These are phyloP conservation scores for Pyracantha coccinea DNA, from an alignment of 331 rosid species.

Conservation along the genomic window DNA sequence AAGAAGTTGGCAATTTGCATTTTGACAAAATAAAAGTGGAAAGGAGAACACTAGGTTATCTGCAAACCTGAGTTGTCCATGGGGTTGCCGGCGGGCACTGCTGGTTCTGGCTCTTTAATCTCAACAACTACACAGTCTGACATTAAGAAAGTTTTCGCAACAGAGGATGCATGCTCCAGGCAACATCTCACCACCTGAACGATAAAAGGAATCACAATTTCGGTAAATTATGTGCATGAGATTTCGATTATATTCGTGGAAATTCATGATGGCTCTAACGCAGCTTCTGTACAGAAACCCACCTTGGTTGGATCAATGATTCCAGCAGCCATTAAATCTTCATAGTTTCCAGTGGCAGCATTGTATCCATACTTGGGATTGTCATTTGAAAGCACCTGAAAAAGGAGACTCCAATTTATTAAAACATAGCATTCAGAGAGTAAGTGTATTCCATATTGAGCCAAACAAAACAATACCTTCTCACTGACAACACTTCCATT, in stretches of 20 bases:
- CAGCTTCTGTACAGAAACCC: not conserved
- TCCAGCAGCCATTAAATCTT: conserved; percentile 96
- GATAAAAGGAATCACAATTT: not conserved
- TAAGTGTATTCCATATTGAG: not conserved
- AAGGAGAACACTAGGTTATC: not conserved
- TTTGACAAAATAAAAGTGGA: not conserved
- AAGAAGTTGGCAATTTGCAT: not conserved
- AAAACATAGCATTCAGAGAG: not conserved
- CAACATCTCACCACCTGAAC: conserved; percentile 96
- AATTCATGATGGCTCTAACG: not conserved
- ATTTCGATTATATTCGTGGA: too few relatives aligned
- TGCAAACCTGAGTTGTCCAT: conserved; percentile 87
- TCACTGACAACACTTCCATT: conserved; percentile 98
- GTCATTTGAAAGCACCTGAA: conserved; percentile 81
- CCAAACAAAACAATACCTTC: conserved; percentile 44
- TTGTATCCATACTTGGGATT: conserved; percentile 73
- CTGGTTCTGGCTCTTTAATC: conserved; percentile 92
- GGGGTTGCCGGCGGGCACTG: conserved; percentile 67
- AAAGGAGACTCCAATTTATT: not conserved
- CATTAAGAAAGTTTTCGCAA: conserved; percentile 95
- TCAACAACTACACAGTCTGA: conserved; percentile 98
- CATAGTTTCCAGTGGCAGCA: conserved; percentile 97
- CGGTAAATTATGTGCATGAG: not conserved
- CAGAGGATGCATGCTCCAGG: conserved; percentile 94
- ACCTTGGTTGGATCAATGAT: conserved; percentile 99